Base-by-base conservation (phyloP, 306 rosid genomes). In the Delonix regia region DNA sequence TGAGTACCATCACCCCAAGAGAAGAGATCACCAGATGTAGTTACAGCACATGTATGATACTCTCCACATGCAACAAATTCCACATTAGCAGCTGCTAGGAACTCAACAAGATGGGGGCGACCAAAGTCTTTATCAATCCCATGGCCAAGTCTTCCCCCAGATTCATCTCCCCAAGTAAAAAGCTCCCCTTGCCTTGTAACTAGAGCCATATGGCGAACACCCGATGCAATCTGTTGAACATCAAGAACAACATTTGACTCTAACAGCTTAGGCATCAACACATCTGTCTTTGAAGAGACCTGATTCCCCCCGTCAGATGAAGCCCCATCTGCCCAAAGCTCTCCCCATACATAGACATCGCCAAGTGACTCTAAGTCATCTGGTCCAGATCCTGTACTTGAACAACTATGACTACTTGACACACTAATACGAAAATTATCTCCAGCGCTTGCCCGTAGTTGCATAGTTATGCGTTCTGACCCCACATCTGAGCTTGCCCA, bases 111-210 rank as follows among this genome's bases (percentile, higher is more conserved):
- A 21, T 42, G 86, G 13, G 98, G 99, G 55, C 52, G 81, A 59
- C 91, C 79, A 52, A 74, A 85, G 77, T 87, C 85, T 84, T 82
- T 91, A 77, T 93, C 96, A 69, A 83, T 70, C 42, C 99, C 99
- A 75, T 91, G 98, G 33, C 99, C 99, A 36, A 96, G 97, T 67
- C 94, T 87, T 81, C 99, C 99, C 1, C 97, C 98, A 65, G 86
- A 90, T 78, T 91, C 98, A 80, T 93, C 99, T 65, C 99, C 99
- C 99, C 99, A 96, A 12, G 98, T 91, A 79, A 96, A 96, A 86
- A 93, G 91, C 86, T 96, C 99, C 57, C 99, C 99, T 78, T 96
- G 97, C 88, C 93, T 89, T 60, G 99, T 96, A 36, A 91, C 93
- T 7, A 96, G 90, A 77, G 93, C 94, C 71, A 89, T 76, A 67